Evolutionary conservation across 148 eudicot species (phyloP).

Genomic region (Silene uniflora): DNA sequence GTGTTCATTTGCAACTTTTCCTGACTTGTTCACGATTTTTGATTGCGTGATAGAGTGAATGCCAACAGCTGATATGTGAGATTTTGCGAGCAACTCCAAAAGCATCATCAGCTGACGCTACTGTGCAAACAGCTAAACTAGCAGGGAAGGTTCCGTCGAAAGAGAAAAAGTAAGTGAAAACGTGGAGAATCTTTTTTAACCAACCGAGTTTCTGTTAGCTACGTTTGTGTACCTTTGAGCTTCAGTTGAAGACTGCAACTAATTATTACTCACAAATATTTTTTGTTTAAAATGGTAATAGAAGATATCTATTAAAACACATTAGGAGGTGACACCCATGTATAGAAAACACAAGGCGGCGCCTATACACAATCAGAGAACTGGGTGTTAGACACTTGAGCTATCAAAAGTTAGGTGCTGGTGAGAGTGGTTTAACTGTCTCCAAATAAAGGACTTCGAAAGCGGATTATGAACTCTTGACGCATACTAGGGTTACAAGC

Average conservation of each 20-base stretch:
- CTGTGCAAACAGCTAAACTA: slow-evolving; percentile 94
- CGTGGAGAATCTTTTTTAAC: not conserved
- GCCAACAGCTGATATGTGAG: slow-evolving; percentile 98
- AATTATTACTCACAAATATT: not conserved
- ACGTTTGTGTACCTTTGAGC: not conserved
- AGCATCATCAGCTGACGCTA: slow-evolving; percentile 94
- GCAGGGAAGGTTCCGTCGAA: slow-evolving; percentile 81
- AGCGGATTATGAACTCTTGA: not conserved
- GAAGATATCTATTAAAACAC: not conserved
- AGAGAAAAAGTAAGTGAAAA: slow-evolving; percentile 67
- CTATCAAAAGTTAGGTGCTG: not conserved
- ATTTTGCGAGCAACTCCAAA: slow-evolving; percentile 98
- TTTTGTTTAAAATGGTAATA: not conserved
- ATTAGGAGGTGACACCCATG: not conserved
- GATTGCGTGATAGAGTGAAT: slow-evolving; percentile 66
- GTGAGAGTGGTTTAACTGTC: not conserved
- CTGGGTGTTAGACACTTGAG: not conserved
- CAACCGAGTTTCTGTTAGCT: not conserved
- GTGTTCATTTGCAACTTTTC: not conserved
- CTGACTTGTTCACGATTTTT: slow-evolving; percentile 8
- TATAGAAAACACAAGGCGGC: not conserved
- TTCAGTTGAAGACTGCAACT: not conserved
- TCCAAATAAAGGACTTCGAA: not conserved
- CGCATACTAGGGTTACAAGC: not conserved
- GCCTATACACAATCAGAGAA: not conserved